phyloP scores from a whole-genome alignment of 208 protist genomes.

The Crithidia expoeki region DNA sequence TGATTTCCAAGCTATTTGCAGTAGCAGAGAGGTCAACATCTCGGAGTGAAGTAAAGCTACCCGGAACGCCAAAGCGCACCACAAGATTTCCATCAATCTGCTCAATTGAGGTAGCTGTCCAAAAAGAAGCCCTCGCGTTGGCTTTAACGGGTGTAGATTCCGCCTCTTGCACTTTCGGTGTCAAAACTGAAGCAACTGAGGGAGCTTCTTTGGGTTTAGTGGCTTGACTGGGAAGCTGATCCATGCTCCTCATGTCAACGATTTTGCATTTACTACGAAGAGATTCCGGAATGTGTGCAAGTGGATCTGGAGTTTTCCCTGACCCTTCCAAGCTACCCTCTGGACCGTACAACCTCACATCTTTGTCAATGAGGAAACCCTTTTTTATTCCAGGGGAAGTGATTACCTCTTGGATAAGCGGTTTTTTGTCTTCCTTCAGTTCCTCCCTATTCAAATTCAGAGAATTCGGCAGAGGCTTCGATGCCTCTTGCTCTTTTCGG shows the following conservation, averaged over 20 bases:
- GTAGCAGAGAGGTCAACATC: constrained; percentile 64
- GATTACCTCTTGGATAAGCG: constrained; percentile 68
- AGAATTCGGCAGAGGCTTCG: constrained; percentile 16
- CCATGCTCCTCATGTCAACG: constrained; percentile 55
- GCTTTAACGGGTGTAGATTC: neutral
- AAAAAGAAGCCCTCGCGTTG: constrained; percentile 1
- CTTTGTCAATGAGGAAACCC: constrained; percentile 63
- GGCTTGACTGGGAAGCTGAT: neutral
- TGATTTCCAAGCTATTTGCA: constrained; percentile 52
- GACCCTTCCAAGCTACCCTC: constrained; percentile 63
- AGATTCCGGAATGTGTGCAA: constrained; percentile 75
- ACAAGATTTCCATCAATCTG: constrained; percentile 20
- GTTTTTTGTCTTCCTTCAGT: constrained; percentile 22
- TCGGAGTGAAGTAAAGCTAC: constrained; percentile 39
- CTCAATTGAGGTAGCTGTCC: constrained; percentile 29
- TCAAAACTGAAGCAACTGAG: neutral
- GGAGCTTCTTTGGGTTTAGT: neutral
- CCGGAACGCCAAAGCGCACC: constrained; percentile 44
- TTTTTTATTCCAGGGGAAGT: constrained; percentile 59
- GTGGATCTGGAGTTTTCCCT: constrained; percentile 53
- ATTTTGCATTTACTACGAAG: constrained; percentile 78
- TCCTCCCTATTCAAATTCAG: constrained; percentile 15
- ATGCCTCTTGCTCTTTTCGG: neutral
- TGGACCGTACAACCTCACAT: constrained; percentile 53
- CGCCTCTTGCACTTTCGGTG: neutral